Percentiles rank a stretch among this genome's conserved stretches.
Conservation (phyloP, 257 asterid genomes). For the Leonotis leonurus region DNA sequence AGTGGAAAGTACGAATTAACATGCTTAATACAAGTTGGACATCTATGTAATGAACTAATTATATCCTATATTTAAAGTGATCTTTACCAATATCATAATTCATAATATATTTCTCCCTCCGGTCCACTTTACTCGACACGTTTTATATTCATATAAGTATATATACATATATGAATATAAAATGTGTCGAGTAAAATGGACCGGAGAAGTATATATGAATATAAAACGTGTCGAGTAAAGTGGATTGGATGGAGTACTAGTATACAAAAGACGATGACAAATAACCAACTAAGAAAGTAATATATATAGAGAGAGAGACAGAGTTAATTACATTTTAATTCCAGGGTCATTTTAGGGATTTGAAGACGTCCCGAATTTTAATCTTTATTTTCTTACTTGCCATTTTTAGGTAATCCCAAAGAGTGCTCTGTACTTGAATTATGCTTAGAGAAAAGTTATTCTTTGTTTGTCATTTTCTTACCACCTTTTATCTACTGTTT, state of each 20-base stretch:
- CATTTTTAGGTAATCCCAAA: not conserved
- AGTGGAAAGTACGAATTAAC: not conserved
- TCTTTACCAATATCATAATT: not conserved
- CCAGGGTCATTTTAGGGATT: not conserved
- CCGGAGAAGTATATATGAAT: no score
- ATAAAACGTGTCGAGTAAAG: no score
- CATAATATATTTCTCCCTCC: no score
- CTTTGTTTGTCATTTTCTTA: constrained; percentile 16
- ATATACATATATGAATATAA: no score
- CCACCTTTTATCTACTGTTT: not conserved
- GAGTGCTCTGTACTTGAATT: not conserved
- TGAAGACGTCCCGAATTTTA: not conserved
- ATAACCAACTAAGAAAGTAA: no score
- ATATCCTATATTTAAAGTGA: not conserved
- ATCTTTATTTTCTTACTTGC: not conserved
- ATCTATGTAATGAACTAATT: not conserved
- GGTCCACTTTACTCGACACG: no score
- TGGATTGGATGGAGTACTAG: no score
- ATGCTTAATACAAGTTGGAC: not conserved
- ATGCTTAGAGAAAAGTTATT: constrained; percentile 2
- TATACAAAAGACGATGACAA: no score
- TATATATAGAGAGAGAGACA: no score
- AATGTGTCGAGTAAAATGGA: no score
- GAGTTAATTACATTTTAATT: no score
- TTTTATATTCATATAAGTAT: no score